A percentile compares a stretch with the other conserved stretches of the same genome.
Evolutionary conservation across 2,329 filamentous ascomycete genomes (phyloP).

Genomic region (Camptophora hylomeconis): DNA sequence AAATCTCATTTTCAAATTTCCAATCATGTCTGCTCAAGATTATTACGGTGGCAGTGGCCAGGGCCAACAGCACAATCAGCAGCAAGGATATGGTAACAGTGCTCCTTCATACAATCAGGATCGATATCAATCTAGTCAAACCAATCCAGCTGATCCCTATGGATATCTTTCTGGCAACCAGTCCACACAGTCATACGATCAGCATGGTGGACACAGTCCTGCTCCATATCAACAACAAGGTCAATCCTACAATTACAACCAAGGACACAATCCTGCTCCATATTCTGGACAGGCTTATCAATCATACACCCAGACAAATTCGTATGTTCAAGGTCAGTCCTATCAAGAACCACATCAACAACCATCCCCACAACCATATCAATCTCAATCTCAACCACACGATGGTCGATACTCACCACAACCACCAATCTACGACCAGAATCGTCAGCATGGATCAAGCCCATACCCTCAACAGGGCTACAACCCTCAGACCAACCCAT

Average conservation of each 20-base stretch:
- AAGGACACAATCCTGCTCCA: slow-evolving; percentile 11
- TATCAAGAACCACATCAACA: slow-evolving; percentile 7
- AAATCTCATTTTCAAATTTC: not conserved
- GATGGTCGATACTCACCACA: slow-evolving; percentile 2
- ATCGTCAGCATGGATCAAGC: slow-evolving; percentile 5
- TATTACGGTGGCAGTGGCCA: slow-evolving; percentile 2
- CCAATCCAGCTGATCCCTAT: slow-evolving; percentile 8
- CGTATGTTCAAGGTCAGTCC: slow-evolving; percentile 7
- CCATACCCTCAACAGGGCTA: slow-evolving; percentile 3
- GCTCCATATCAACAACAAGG: slow-evolving; percentile 2
- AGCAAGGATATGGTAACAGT: slow-evolving; percentile 7
- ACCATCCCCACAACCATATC: slow-evolving; percentile 7
- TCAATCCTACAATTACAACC: slow-evolving; percentile 1
- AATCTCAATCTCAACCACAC: slow-evolving; percentile 1
- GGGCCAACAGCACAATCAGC: slow-evolving; percentile 4
- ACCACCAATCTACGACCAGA: slow-evolving; percentile 5
- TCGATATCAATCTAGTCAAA: slow-evolving; percentile 5
- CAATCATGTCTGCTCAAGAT: slow-evolving; percentile 3
- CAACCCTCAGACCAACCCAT: not conserved
- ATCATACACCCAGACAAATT: slow-evolving; percentile 3
- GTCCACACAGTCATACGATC: not conserved
- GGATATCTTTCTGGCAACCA: slow-evolving; percentile 6
- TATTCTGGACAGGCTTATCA: slow-evolving; percentile 7
- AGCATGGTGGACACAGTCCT: slow-evolving; percentile 3
- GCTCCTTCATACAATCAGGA: slow-evolving; percentile 5